Conservation (phyloP, 441 rosid species). For the Adansonia rubrostipa region DNA sequence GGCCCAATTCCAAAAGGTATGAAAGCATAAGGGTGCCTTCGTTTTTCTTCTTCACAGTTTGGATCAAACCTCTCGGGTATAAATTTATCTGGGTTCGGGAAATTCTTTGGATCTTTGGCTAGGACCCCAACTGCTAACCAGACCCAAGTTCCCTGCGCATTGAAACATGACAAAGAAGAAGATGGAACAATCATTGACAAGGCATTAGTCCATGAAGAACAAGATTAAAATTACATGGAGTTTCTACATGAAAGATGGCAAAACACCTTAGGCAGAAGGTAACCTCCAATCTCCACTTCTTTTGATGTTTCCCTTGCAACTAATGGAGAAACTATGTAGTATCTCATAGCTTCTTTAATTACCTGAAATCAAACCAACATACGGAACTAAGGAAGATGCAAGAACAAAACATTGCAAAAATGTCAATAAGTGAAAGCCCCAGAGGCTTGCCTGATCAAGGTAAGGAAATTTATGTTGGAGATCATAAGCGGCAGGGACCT, state of each 20-base stretch:
- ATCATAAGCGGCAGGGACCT: slow-evolving; percentile 62
- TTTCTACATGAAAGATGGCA: neutral
- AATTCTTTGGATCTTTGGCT: slow-evolving; percentile 88
- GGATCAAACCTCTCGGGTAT: slow-evolving; percentile 86
- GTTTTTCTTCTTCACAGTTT: slow-evolving; percentile 75
- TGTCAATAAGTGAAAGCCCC: slow-evolving; percentile 3
- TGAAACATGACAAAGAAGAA: neutral
- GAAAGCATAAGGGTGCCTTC: slow-evolving; percentile 78
- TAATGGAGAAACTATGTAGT: slow-evolving; percentile 78
- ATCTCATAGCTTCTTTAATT: slow-evolving; percentile 85
- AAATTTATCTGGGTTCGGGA: slow-evolving; percentile 85
- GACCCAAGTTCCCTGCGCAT: slow-evolving; percentile 87
- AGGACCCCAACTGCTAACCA: slow-evolving; percentile 92
- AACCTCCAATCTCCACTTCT: slow-evolving; percentile 82
- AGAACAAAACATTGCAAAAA: neutral
- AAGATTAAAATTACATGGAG: neutral
- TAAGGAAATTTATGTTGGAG: slow-evolving; percentile 77
- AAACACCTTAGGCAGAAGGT: slow-evolving; percentile 79
- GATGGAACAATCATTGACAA: neutral
- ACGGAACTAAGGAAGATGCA: neutral
- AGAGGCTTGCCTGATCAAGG: slow-evolving; percentile 71
- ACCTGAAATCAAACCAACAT: slow-evolving; percentile 53
- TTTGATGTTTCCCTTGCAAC: slow-evolving; percentile 85
- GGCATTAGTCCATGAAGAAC: neutral
- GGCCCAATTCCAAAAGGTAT: slow-evolving; percentile 96